phyloP scores from a whole-genome alignment of 2,329 filamentous ascomycete species.

The Torrubiella hemipterigena region DNA sequence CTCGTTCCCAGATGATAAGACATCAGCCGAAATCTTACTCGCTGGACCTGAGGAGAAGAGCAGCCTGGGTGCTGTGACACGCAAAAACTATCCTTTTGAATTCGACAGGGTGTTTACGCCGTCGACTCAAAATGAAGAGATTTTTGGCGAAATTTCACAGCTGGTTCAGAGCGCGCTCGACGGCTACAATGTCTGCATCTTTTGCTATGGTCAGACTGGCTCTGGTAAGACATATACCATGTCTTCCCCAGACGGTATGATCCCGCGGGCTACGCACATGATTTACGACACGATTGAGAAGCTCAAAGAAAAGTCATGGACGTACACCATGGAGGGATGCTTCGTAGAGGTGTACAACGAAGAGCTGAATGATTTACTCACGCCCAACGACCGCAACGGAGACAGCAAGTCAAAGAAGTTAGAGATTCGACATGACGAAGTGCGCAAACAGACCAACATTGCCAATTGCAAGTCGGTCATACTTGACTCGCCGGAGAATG shows the following conservation, averaged over 20 bases:
- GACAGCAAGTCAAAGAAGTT: conserved; percentile 68
- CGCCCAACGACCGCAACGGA: conserved; percentile 43
- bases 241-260: conserved; percentile 87
- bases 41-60: conserved; percentile 75
- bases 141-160: conserved; percentile 95
- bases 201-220: conserved; percentile 85
- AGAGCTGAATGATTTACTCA: conserved; percentile 80
- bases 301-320: conserved; percentile 85
- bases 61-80: conserved; percentile 61
- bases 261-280: conserved; percentile 82
- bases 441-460: conserved; percentile 70
- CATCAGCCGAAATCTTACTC: conserved; percentile 77
- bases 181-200: conserved; percentile 97
- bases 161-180: conserved; percentile 93
- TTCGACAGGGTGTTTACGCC: conserved; percentile 92
- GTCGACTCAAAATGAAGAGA: conserved; percentile 62
- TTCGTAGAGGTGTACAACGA: conserved; percentile 99
- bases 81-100: conserved; percentile 73
- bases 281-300: conserved; percentile 82
- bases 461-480: conserved; percentile 66
- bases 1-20: conserved; percentile 69
- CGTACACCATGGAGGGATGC: conserved; percentile 84
- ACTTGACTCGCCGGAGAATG: conserved; percentile 67
- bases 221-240: conserved; percentile 84
- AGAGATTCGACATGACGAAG: conserved; percentile 78